phyloP scores from a whole-genome alignment of 176 grass and related monocot species.

The Aegilops speltoides region DNA sequence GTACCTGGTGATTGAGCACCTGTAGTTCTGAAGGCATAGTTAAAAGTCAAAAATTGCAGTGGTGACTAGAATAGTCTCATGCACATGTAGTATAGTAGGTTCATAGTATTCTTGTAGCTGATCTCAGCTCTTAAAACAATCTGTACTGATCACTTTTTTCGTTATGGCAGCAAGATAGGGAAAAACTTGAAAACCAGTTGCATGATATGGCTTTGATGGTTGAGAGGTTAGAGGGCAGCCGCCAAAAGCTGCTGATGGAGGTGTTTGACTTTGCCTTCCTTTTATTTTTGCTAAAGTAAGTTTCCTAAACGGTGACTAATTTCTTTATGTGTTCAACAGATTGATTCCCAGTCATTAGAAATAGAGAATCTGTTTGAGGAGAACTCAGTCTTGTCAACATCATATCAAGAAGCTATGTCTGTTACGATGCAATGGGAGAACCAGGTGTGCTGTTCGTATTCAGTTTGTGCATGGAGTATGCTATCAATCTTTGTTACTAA shows the following conservation, averaged over 20 bases:
- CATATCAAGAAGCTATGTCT: constrained; percentile 67
- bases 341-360: constrained; percentile 96
- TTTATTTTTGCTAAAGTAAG: constrained; percentile 34
- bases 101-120: constrained; percentile 24
- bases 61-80: not conserved
- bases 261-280: constrained; percentile 31
- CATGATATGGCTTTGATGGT: constrained; percentile 96
- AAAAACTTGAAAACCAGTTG: constrained; percentile 88
- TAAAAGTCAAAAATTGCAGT: not conserved
- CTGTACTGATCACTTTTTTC: constrained; percentile 11
- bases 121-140: not conserved
- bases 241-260: constrained; percentile 92
- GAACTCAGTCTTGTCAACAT: constrained; percentile 70
- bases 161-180: constrained; percentile 68
- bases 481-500: not conserved
- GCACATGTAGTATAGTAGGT: not conserved
- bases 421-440: constrained; percentile 87
- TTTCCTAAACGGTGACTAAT: not conserved
- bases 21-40: not conserved
- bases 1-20: not conserved
- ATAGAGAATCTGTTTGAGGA: constrained; percentile 95
- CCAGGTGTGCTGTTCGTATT: constrained; percentile 41
- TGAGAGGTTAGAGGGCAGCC: constrained; percentile 93
- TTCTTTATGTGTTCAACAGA: constrained; percentile 47
- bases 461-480: constrained; percentile 9